Evolutionary conservation across 441 rosid genomes (phyloP).

Genomic region (Erysimum cheiri): DNA sequence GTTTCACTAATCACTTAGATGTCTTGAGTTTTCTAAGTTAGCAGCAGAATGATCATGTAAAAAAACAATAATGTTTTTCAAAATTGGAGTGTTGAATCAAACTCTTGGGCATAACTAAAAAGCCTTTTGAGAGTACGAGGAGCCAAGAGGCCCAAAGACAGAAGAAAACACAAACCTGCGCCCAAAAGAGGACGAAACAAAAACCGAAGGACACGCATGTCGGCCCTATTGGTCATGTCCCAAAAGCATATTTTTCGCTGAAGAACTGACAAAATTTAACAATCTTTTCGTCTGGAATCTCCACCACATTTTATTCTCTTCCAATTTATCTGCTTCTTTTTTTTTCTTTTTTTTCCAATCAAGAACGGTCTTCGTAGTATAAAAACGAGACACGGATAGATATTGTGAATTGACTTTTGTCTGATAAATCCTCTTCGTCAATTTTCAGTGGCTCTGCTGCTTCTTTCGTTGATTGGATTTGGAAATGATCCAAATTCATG

Average conservation of each 20-base stretch:
- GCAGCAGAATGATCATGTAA: too few species aligned
- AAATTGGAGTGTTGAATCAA: neutral
- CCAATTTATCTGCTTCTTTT: conserved; percentile 7
- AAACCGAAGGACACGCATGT: neutral
- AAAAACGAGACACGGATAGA: conserved; percentile 27
- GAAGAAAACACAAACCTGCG: conserved; percentile 9
- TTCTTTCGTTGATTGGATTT: conserved; percentile 40
- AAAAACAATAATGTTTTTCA: too few species aligned
- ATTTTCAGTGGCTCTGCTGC: conserved; percentile 46
- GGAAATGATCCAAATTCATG: conserved; percentile 35
- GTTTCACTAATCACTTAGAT: too few species aligned
- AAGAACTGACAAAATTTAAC: conserved; percentile 15
- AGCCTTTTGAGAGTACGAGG: conserved; percentile 23
- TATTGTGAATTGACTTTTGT: conserved; percentile 30
- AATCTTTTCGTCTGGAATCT: conserved; percentile 27
- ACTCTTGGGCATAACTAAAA: neutral
- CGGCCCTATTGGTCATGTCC: conserved; percentile 10
- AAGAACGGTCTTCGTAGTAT: conserved; percentile 5
- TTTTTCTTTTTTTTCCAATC: neutral
- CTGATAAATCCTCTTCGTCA: conserved; percentile 33
- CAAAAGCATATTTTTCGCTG: neutral
- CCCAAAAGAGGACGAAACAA: neutral
- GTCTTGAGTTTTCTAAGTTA: too few species aligned
- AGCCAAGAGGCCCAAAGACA: conserved; percentile 20
- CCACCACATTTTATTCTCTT: conserved; percentile 41